These are phyloP conservation scores for Haberlea rhodopensis DNA, from an alignment of 257 asterid species.

Conservation along the genomic window DNA sequence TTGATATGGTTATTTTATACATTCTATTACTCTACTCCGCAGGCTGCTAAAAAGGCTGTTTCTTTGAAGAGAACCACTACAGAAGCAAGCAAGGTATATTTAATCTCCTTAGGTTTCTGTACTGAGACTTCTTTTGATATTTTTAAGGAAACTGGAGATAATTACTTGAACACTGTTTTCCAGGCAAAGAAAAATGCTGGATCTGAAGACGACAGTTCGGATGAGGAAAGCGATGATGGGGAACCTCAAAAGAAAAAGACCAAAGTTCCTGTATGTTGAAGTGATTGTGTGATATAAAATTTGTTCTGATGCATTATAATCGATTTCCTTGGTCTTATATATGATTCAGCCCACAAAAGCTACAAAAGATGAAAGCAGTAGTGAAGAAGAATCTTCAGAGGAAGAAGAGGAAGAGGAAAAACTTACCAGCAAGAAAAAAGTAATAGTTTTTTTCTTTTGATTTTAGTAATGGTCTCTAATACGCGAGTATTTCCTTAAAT, in stretches of 20 bases:
- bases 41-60: not conserved
- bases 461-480: not conserved
- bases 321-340: no score
- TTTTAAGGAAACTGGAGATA: not conserved
- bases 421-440: conserved; percentile 40
- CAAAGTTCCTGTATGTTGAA: no score
- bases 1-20: no score
- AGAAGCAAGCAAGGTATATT: not conserved
- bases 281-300: no score
- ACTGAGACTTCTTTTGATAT: not conserved
- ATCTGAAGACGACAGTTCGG: conserved; percentile 27
- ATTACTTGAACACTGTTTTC: not conserved
- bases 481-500: not conserved
- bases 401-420: conserved; percentile 55
- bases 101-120: not conserved
- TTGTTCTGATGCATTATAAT: no score
- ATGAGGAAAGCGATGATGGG: conserved; percentile 32
- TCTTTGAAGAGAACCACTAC: not conserved
- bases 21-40: not conserved
- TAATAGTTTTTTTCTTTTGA: conserved; percentile 13
- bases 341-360: no score
- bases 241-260: no score
- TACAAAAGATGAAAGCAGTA: no score
- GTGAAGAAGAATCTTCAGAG: no score
- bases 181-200: conserved; percentile 11